These are phyloP conservation scores for Esteya vermicola DNA, from an alignment of 2,329 filamentous ascomycete genomes.

Conservation along the genomic window DNA sequence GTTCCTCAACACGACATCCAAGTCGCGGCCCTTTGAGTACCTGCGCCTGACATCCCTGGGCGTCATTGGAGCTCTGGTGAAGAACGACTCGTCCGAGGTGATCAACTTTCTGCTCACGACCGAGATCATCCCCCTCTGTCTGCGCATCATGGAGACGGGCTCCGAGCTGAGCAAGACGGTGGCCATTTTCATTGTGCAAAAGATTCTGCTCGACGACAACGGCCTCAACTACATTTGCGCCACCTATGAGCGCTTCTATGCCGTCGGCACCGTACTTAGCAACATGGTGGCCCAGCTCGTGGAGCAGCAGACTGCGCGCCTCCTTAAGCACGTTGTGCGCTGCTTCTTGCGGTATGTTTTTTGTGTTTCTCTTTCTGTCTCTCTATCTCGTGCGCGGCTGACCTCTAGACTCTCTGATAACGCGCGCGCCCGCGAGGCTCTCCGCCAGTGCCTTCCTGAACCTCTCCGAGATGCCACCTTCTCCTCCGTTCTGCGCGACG, in stretches of 20 bases:
- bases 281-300: conserved; percentile 98
- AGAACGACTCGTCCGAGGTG: conserved; percentile 96
- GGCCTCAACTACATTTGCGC: conserved; percentile 97
- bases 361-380: not conserved
- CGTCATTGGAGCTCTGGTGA: conserved; percentile 92
- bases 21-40: conserved; percentile 95
- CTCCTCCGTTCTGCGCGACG: conserved; percentile 87
- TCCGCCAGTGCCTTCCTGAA: conserved; percentile 91
- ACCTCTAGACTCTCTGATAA: conserved; percentile 73
- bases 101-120: conserved; percentile 98
- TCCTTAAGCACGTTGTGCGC: conserved; percentile 93
- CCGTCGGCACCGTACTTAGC: conserved; percentile 89
- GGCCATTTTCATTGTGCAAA: conserved; percentile 98
- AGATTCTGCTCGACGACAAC: conserved; percentile 93
- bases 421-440: conserved; percentile 82
- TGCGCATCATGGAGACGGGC: conserved; percentile 98
- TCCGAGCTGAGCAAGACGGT: conserved; percentile 98
- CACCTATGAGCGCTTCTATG: conserved; percentile 96
- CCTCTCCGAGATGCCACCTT: conserved; percentile 98
- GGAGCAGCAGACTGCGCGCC: conserved; percentile 87
- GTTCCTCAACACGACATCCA: conserved; percentile 96
- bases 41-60: conserved; percentile 88
- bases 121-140: conserved; percentile 93
- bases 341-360: conserved; percentile 79
- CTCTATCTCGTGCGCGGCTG: not conserved